These are phyloP conservation scores for Tetratostichococcus sp. DNA, from an alignment of 139 green algal species.

Conservation along the genomic window DNA sequence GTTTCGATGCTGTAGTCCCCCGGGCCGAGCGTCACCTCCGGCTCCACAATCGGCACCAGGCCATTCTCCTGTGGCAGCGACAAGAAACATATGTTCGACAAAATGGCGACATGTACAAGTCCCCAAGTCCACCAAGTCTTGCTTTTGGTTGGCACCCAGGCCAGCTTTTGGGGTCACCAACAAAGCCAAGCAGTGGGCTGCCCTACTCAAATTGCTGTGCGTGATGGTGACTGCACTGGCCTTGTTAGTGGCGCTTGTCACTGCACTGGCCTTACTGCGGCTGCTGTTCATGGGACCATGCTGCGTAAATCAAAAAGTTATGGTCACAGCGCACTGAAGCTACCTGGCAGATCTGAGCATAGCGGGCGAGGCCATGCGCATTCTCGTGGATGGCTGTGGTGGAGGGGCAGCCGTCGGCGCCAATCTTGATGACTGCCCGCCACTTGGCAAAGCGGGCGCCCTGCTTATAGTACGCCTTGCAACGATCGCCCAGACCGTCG, in stretches of 20 bases:
- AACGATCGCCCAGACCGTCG: slow-evolving; percentile 71
- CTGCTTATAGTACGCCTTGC: slow-evolving; percentile 31
- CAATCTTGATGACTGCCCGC: slow-evolving; percentile 81
- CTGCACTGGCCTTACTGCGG: too few species aligned
- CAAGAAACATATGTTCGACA: too few species aligned
- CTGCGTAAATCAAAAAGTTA: too few species aligned
- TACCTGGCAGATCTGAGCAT: slow-evolving; percentile 79
- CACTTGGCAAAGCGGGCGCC: slow-evolving; percentile 89
- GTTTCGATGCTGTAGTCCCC: slow-evolving; percentile 83
- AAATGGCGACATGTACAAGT: too few species aligned
- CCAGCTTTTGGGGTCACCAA: too few species aligned
- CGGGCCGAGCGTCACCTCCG: slow-evolving; percentile 75
- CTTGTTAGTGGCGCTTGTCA: too few species aligned
- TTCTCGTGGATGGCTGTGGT: slow-evolving; percentile 82
- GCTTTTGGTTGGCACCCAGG: too few species aligned
- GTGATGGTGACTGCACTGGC: too few species aligned
- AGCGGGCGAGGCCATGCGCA: slow-evolving; percentile 86
- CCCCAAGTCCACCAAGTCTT: too few species aligned
- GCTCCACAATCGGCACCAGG: slow-evolving; percentile 94
- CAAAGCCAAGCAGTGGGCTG: too few species aligned
- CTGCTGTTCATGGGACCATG: too few species aligned
- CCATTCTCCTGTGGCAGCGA: slow-evolving; percentile 45
- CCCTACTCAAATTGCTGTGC: too few species aligned
- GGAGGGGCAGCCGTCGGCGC: slow-evolving; percentile 47
- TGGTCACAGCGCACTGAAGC: not conserved